phyloP scores from a whole-genome alignment of 1,284 basidiomycete genomes.

The Sporisorium exsertum region DNA sequence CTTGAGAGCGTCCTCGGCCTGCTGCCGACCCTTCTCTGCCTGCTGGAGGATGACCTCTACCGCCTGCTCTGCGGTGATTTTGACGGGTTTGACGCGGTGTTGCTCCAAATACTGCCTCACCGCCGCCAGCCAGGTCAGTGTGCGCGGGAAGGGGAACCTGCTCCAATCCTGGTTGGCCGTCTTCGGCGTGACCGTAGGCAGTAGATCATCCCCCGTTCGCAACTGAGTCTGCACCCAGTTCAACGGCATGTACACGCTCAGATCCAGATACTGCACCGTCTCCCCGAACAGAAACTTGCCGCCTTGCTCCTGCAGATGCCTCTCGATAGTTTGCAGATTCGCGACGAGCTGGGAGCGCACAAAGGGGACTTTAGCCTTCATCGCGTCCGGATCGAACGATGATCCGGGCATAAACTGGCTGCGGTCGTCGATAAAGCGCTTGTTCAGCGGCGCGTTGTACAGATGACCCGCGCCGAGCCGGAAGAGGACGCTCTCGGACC shows the following conservation, averaged over 20 bases:
- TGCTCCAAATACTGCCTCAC: conserved; percentile 24
- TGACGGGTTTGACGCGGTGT: conserved; percentile 25
- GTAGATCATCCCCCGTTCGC: conserved; percentile 29
- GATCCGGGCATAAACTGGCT: conserved; percentile 35
- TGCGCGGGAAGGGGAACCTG: conserved; percentile 28
- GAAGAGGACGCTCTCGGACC: conserved; percentile 35
- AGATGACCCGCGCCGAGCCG: conserved; percentile 38
- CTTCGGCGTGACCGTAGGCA: conserved; percentile 31
- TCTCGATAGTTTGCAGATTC: conserved; percentile 33
- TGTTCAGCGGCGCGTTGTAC: conserved; percentile 32
- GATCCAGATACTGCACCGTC: conserved; percentile 34
- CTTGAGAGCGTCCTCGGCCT: conserved; percentile 5
- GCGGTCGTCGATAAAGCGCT: conserved; percentile 30
- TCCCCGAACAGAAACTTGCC: conserved; percentile 30
- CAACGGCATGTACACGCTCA: conserved; percentile 36
- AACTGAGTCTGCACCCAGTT: conserved; percentile 51
- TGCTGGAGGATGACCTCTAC: conserved; percentile 31
- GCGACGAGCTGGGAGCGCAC: conserved; percentile 30
- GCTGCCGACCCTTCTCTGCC: not conserved
- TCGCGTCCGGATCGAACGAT: conserved; percentile 24
- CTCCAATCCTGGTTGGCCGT: conserved; percentile 23
- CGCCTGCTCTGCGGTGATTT: conserved; percentile 26
- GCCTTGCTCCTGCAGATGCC: conserved; percentile 12
- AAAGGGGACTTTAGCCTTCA: conserved; percentile 32
- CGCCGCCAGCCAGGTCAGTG: conserved; percentile 28